phyloP scores from a whole-genome alignment of 1,284 basidiomycete species.

The Trichosporon inkin region DNA sequence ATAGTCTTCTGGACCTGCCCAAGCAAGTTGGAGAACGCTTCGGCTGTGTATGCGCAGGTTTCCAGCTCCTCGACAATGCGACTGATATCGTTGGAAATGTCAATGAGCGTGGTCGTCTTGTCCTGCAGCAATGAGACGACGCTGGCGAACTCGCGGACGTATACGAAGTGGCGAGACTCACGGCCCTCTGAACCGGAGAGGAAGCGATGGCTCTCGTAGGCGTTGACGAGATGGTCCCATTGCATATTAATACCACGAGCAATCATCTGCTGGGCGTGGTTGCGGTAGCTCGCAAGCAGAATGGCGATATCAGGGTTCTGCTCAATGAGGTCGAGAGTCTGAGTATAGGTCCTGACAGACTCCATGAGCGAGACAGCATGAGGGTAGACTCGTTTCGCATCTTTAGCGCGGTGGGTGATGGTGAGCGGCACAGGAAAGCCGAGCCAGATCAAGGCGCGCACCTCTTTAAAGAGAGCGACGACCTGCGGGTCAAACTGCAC shows the following conservation, averaged over 20 bases:
- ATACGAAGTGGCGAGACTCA: constrained; percentile 84
- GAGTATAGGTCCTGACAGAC: constrained; percentile 91
- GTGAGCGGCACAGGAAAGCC: constrained; percentile 92
- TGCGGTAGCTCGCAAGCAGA: constrained; percentile 86
- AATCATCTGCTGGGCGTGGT: constrained; percentile 86
- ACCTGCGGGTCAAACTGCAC: constrained; percentile 98
- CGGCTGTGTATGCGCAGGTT: constrained; percentile 76
- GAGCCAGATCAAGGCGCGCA: constrained; percentile 90
- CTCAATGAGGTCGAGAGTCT: constrained; percentile 85
- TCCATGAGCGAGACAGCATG: constrained; percentile 99
- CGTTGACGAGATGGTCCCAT: constrained; percentile 95
- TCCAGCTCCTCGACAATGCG: constrained; percentile 79
- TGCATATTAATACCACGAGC: constrained; percentile 79
- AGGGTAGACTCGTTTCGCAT: constrained; percentile 95
- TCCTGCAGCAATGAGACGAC: constrained; percentile 86
- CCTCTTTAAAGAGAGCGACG: constrained; percentile 97
- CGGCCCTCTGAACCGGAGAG: constrained; percentile 65
- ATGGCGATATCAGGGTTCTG: constrained; percentile 85
- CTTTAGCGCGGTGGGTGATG: constrained; percentile 93
- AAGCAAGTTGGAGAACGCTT: constrained; percentile 75
- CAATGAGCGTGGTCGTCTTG: constrained; percentile 89
- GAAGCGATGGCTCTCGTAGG: constrained; percentile 75
- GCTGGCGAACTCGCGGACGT: constrained; percentile 91
- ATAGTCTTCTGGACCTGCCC: constrained; percentile 85
- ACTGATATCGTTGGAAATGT: constrained; percentile 80